Evolutionary conservation across 768 basidiomycete genomes (phyloP).

Genomic region (Sutorius australiensis): DNA sequence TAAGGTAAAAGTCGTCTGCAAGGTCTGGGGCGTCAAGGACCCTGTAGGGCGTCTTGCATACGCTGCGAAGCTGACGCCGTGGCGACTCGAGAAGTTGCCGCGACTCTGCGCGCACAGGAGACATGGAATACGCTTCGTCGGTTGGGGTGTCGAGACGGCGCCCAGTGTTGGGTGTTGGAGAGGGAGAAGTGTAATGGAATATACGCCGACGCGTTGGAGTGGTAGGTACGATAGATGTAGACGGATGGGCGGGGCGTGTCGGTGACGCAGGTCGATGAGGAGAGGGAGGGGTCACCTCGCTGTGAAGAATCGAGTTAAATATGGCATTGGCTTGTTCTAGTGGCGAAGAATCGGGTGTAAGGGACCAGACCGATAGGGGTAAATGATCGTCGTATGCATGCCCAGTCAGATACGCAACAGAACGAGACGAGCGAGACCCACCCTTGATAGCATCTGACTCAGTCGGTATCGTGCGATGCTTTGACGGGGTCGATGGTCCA

Average conservation of each 20-base stretch:
- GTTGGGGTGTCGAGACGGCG: constrained; percentile 76
- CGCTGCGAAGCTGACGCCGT: constrained; percentile 70
- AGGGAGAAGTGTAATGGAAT: constrained; percentile 65
- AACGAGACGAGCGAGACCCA: constrained; percentile 21
- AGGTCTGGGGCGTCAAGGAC: constrained; percentile 97
- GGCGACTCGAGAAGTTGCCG: constrained; percentile 82
- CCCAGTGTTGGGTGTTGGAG: constrained; percentile 42
- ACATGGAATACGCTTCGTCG: constrained; percentile 86
- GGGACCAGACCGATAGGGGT: constrained; percentile 22
- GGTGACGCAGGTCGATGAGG: constrained; percentile 63
- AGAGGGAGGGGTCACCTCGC: constrained; percentile 72
- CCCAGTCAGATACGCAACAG: background rate
- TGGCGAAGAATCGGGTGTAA: background rate
- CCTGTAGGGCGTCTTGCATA: constrained; percentile 94
- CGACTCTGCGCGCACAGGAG: constrained; percentile 81
- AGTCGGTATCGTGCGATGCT: constrained; percentile 58
- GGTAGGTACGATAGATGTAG: constrained; percentile 39
- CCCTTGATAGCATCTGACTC: constrained; percentile 79
- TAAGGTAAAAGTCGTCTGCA: constrained; percentile 97
- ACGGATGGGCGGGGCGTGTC: constrained; percentile 39
- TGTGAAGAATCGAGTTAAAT: constrained; percentile 72
- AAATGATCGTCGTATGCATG: constrained; percentile 4
- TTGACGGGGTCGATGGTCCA: constrained; percentile 56
- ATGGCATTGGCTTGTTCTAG: constrained; percentile 82
- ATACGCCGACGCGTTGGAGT: constrained; percentile 55